Evolutionary conservation across 2,329 filamentous ascomycete genomes (phyloP).

Genomic region (Apiospora aurea): DNA sequence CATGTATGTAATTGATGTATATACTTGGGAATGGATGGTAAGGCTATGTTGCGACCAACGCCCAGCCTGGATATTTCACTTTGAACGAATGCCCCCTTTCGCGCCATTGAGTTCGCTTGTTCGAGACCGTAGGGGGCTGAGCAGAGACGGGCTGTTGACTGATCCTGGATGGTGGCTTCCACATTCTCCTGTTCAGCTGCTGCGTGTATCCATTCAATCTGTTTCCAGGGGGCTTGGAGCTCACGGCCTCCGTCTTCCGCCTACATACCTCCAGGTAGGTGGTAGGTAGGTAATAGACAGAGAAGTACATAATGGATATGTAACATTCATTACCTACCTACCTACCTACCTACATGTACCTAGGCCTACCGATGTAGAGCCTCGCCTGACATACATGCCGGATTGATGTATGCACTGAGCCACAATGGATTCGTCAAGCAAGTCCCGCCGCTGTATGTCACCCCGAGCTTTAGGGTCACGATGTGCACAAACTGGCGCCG

Average conservation of each 20-base stretch:
- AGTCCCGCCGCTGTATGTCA: not conserved
- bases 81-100: not conserved
- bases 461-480: not conserved
- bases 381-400: not conserved
- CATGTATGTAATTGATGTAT: not conserved
- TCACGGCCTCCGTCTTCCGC: not conserved
- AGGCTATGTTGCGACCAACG: not conserved
- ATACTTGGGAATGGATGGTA: not conserved
- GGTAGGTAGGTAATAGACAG: no score
- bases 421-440: not conserved
- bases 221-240: not conserved
- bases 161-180: conserved; percentile 11
- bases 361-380: no score
- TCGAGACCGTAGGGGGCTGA: conserved; percentile 11
- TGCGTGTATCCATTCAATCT: not conserved
- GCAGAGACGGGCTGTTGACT: not conserved
- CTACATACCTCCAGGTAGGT: not conserved
- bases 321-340: no score
- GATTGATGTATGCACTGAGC: not conserved
- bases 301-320: not conserved
- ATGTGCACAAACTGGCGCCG: not conserved
- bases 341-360: no score
- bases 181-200: not conserved
- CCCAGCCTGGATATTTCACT: not conserved
- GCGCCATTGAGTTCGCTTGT: conserved; percentile 11